Conservation (phyloP, 1,284 basidiomycete genomes). For the Crepidotus sp. region DNA sequence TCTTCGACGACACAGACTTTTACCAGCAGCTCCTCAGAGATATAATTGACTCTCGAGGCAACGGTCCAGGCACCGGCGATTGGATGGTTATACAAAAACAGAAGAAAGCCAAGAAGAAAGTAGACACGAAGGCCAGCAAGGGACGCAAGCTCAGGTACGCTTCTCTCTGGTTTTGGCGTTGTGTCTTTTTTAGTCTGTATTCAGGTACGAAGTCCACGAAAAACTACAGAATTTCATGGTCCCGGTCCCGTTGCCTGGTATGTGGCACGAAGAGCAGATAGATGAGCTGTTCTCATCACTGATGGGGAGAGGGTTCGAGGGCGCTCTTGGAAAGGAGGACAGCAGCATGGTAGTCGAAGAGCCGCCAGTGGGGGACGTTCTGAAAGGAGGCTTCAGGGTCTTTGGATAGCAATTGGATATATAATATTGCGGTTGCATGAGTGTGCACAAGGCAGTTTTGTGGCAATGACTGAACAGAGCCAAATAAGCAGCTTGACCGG, state of each 20-base stretch:
- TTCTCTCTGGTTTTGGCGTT: not conserved
- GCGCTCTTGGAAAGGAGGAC: conserved; percentile 22
- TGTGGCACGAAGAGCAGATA: conserved; percentile 89
- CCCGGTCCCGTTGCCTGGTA: conserved; percentile 57
- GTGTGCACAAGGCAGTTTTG: no score
- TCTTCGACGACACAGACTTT: conserved; percentile 86
- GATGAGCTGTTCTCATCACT: conserved; percentile 86
- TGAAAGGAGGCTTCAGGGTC: conserved; percentile 42
- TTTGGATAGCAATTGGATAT: conserved; percentile 31
- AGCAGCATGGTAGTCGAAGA: conserved; percentile 22
- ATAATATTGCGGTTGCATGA: no score
- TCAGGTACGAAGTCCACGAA: conserved; percentile 84
- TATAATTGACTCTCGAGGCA: conserved; percentile 67
- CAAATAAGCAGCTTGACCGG: not conserved
- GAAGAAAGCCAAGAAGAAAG: conserved; percentile 68
- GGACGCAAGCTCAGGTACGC: conserved; percentile 75
- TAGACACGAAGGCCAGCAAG: conserved; percentile 92
- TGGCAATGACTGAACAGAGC: no score
- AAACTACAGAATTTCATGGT: conserved; percentile 94
- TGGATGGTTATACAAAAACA: conserved; percentile 62
- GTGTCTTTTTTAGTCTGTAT: conserved; percentile 14
- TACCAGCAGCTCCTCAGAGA: conserved; percentile 86
- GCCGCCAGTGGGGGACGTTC: conserved; percentile 24
- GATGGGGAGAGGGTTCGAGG: conserved; percentile 61
- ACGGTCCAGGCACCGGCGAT: conserved; percentile 37